Evolutionary conservation across 2,329 filamentous ascomycete genomes (phyloP).

Genomic region (Claviceps monticola): DNA sequence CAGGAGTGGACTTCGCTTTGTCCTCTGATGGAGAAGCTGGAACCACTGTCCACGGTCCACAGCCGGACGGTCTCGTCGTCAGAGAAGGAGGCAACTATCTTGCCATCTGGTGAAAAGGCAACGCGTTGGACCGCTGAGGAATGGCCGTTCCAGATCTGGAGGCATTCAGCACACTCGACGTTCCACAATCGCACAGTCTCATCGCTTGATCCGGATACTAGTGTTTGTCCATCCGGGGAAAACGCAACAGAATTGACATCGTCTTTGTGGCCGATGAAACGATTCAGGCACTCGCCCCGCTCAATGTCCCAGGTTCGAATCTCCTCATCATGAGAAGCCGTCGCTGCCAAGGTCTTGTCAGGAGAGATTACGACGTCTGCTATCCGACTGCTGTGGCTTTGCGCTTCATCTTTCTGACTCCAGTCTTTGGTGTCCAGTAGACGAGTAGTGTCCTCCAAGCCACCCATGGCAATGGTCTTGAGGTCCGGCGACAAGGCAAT

Average conservation of each 20-base stretch:
- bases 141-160: constrained; percentile 12
- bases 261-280: constrained; percentile 4
- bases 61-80: constrained; percentile 8
- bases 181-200: constrained; percentile 6
- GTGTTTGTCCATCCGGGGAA: constrained; percentile 3
- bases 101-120: constrained; percentile 10
- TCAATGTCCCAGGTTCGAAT: constrained; percentile 7
- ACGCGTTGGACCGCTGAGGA: constrained; percentile 3
- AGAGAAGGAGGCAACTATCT: constrained; percentile 9
- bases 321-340: constrained; percentile 6
- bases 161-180: background rate
- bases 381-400: constrained; percentile 6
- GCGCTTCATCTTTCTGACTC: constrained; percentile 3
- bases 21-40: constrained; percentile 9
- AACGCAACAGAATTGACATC: constrained; percentile 4
- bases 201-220: constrained; percentile 6
- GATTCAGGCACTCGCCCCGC: constrained; percentile 3
- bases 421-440: constrained; percentile 7
- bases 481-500: constrained; percentile 7
- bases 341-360: constrained; percentile 5
- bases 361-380: constrained; percentile 6
- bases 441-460: constrained; percentile 6
- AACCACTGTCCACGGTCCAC: constrained; percentile 7
- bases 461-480: constrained; percentile 6
- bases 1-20: constrained; percentile 6